Conservation (phyloP, 192 early-diverging fungal species). For the Rhizophlyctis rosea region DNA sequence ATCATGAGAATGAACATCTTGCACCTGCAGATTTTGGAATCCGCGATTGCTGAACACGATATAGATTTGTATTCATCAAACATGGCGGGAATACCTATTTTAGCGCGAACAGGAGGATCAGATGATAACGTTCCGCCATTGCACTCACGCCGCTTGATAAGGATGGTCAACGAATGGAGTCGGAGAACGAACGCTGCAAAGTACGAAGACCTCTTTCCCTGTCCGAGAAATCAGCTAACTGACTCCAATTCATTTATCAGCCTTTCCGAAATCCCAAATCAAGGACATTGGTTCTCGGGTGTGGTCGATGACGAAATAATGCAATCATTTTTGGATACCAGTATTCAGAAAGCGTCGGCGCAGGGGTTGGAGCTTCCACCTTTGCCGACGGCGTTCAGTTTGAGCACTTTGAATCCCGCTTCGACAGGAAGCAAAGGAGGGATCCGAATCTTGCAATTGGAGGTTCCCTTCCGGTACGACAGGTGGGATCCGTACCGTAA, state of each 20-base stretch:
- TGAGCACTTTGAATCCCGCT: slow-evolving; percentile 64
- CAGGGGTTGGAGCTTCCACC: slow-evolving; percentile 28
- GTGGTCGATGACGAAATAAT: slow-evolving; percentile 53
- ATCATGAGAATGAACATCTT: too few relatives aligned
- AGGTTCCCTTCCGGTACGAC: slow-evolving; percentile 60
- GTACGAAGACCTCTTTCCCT: slow-evolving; percentile 30
- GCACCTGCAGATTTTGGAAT: slow-evolving; percentile 52
- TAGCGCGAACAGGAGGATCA: slow-evolving; percentile 55
- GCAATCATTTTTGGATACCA: slow-evolving; percentile 45
- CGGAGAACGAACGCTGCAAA: slow-evolving; percentile 42
- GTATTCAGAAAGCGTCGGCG: slow-evolving; percentile 16
- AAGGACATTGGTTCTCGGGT: slow-evolving; percentile 68
- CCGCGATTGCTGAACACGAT: slow-evolving; percentile 70
- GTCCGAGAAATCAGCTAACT: background rate
- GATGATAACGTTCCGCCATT: slow-evolving; percentile 77
- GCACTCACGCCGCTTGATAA: slow-evolving; percentile 57
- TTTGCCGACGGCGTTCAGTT: slow-evolving; percentile 55
- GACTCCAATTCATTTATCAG: slow-evolving; percentile 31
- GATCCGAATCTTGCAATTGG: slow-evolving; percentile 63
- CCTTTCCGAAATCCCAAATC: slow-evolving; percentile 55
- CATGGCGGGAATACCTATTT: slow-evolving; percentile 60
- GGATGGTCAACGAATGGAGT: slow-evolving; percentile 64
- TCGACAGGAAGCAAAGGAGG: slow-evolving; percentile 63
- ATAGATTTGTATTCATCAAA: slow-evolving; percentile 71
- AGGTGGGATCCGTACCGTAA: background rate